Conservation (phyloP, 805 yeast genomes). For the Lipomyces yamadae region DNA sequence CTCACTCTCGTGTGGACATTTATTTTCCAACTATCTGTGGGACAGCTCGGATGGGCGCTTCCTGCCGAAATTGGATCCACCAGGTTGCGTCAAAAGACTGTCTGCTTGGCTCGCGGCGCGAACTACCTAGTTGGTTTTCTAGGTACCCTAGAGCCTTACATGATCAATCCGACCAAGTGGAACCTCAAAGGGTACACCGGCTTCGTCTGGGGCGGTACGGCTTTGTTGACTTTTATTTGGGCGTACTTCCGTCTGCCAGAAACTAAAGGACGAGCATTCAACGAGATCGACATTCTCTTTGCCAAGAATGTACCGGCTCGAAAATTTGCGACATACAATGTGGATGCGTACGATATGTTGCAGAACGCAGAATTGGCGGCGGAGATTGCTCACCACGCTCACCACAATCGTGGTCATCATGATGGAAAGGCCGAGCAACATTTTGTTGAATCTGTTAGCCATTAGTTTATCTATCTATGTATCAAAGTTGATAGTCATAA, state of each 20-base stretch:
- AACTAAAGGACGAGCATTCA: slow-evolving; percentile 60
- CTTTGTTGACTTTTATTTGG: slow-evolving; percentile 50
- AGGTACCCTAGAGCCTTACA: slow-evolving; percentile 49
- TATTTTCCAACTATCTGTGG: slow-evolving; percentile 52
- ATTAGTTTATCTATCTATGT: too few species aligned
- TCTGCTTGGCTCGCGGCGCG: slow-evolving; percentile 51
- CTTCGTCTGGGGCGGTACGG: slow-evolving; percentile 53
- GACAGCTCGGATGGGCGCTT: slow-evolving; percentile 52
- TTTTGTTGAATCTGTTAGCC: neutral
- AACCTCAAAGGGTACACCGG: slow-evolving; percentile 56
- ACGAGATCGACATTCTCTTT: slow-evolving; percentile 64
- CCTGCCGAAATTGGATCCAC: slow-evolving; percentile 53
- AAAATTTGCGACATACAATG: slow-evolving; percentile 40
- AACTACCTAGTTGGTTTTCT: slow-evolving; percentile 35
- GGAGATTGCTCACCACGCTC: neutral
- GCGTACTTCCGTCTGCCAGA: slow-evolving; percentile 62
- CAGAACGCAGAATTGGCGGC: slow-evolving; percentile 6
- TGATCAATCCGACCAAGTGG: slow-evolving; percentile 55
- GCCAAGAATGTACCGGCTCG: slow-evolving; percentile 43
- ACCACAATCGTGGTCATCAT: neutral
- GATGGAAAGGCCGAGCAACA: neutral
- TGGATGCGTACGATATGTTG: slow-evolving; percentile 18
- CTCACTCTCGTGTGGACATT: slow-evolving; percentile 53
- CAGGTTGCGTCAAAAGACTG: slow-evolving; percentile 51
- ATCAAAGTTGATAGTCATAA: neutral